phyloP scores from a whole-genome alignment of 169 alveolate genomes.

The Perkinsus olseni region DNA sequence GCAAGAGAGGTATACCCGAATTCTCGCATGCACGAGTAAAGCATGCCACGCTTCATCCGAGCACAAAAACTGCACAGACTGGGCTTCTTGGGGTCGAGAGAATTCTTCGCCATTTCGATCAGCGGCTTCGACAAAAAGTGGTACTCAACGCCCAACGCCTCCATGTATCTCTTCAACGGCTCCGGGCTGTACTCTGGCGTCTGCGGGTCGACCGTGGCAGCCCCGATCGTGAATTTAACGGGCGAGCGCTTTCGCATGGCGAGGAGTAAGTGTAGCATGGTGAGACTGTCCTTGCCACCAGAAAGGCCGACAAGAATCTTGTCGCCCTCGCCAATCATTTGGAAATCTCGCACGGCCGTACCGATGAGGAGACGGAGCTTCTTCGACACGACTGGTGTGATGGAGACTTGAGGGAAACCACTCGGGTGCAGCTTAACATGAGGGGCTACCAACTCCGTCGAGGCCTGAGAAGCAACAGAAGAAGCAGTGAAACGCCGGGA shows the following conservation, averaged over 20 bases:
- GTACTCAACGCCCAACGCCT: slow-evolving; percentile 64
- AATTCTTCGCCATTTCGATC: slow-evolving; percentile 71
- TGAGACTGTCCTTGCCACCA: slow-evolving; percentile 89
- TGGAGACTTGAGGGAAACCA: not conserved
- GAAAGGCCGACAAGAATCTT: slow-evolving; percentile 76
- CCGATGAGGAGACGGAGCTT: slow-evolving; percentile 57
- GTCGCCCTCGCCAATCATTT: slow-evolving; percentile 84
- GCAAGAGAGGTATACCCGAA: slow-evolving; percentile 76
- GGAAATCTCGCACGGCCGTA: slow-evolving; percentile 69
- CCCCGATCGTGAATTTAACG: slow-evolving; percentile 66
- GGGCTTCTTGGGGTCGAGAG: slow-evolving; percentile 47
- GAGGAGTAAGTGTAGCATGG: slow-evolving; percentile 67
- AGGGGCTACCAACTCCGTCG: not conserved
- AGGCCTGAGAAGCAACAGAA: not conserved
- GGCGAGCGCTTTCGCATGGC: slow-evolving; percentile 62
- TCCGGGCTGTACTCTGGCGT: slow-evolving; percentile 79
- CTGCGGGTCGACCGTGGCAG: slow-evolving; percentile 85
- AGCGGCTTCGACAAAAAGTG: slow-evolving; percentile 73
- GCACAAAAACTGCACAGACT: slow-evolving; percentile 85
- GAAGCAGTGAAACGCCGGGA: too few relatives aligned
- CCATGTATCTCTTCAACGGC: slow-evolving; percentile 60
- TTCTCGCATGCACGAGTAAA: slow-evolving; percentile 72
- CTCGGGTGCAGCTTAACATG: not conserved
- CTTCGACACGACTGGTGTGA: slow-evolving; percentile 16
- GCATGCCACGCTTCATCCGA: slow-evolving; percentile 86